These are phyloP conservation scores for Ogataea pini DNA, from an alignment of 805 yeast genomes.

Conservation along the genomic window DNA sequence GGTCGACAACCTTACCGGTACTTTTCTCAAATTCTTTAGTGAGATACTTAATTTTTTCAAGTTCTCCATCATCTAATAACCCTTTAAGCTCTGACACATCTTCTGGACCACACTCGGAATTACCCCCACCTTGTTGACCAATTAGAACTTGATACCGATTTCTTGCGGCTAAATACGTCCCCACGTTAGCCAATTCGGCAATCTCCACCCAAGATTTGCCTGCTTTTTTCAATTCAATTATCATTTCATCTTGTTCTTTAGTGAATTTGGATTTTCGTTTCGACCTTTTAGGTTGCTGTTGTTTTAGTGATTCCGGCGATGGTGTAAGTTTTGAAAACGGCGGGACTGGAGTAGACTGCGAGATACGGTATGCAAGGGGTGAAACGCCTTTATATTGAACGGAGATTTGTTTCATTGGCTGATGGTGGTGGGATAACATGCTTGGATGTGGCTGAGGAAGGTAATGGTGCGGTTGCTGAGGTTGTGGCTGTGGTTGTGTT, in stretches of 20 bases:
- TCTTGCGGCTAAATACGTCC: slow-evolving; percentile 69
- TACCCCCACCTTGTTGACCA: slow-evolving; percentile 81
- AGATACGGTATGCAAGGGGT: slow-evolving; percentile 26
- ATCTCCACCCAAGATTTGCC: slow-evolving; percentile 77
- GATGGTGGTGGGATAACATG: slow-evolving; percentile 7
- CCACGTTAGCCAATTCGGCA: slow-evolving; percentile 63
- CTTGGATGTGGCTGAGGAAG: slow-evolving; percentile 9
- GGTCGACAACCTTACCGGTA: slow-evolving; percentile 52
- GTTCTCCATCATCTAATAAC: slow-evolving; percentile 67
- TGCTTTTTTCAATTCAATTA: slow-evolving; percentile 57
- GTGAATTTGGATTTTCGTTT: slow-evolving; percentile 70
- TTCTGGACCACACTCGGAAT: slow-evolving; percentile 59
- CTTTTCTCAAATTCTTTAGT: slow-evolving; percentile 59
- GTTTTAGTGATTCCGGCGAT: slow-evolving; percentile 21
- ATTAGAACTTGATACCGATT: slow-evolving; percentile 78
- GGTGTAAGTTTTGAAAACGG: slow-evolving; percentile 31
- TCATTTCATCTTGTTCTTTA: slow-evolving; percentile 65
- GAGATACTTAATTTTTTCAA: slow-evolving; percentile 69
- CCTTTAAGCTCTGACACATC: slow-evolving; percentile 53
- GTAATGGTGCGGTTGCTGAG: slow-evolving; percentile 10
- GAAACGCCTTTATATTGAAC: slow-evolving; percentile 23
- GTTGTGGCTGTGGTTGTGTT: slow-evolving; percentile 12
- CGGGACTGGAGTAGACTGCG: slow-evolving; percentile 31
- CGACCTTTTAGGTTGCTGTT: slow-evolving; percentile 43
- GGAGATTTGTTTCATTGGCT: slow-evolving; percentile 5